Percentiles rank a stretch among this genome's conserved stretches.
These are phyloP conservation scores for Blastocystis sp. DNA, from an alignment of 352 stramenopile species.

Conservation along the genomic window DNA sequence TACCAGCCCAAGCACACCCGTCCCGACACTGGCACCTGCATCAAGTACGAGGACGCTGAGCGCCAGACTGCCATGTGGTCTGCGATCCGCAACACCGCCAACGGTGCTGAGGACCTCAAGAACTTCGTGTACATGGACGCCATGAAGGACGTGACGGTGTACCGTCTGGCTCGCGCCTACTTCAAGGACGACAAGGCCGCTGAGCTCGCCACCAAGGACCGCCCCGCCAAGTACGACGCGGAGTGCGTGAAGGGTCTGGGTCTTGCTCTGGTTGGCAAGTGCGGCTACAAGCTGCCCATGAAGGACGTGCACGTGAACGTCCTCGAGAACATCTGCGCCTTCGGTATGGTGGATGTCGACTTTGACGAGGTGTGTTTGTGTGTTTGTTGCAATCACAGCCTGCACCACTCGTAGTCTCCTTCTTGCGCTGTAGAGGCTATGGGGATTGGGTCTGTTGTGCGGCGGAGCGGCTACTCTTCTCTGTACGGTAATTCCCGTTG, in stretches of 20 bases:
- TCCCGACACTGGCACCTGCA: neutral
- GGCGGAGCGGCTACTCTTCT: too few relatives aligned
- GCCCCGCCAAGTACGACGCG: slow-evolving; percentile 27
- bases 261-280: slow-evolving; percentile 40
- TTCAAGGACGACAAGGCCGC: slow-evolving; percentile 63
- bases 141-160: slow-evolving; percentile 55
- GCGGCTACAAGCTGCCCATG: slow-evolving; percentile 64
- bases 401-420: too few relatives aligned
- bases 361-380: slow-evolving; percentile 41
- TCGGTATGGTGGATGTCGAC: slow-evolving; percentile 18
- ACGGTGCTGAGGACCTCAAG: slow-evolving; percentile 38
- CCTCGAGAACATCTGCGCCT: slow-evolving; percentile 59
- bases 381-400: neutral
- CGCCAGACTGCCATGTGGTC: slow-evolving; percentile 54
- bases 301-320: slow-evolving; percentile 52
- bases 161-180: slow-evolving; percentile 54
- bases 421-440: too few relatives aligned
- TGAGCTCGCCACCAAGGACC: slow-evolving; percentile 40
- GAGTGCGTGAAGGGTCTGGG: slow-evolving; percentile 53
- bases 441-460: too few relatives aligned
- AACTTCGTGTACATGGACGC: slow-evolving; percentile 42
- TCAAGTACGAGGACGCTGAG: slow-evolving; percentile 48
- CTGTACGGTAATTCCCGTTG: too few relatives aligned
- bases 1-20: slow-evolving; percentile 31
- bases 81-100: slow-evolving; percentile 51